Evolutionary conservation across 192 early-diverging fungal genomes (phyloP), one percentile per base, ranked within the genome.

Genomic region (Gonapodya prolifera): DNA sequence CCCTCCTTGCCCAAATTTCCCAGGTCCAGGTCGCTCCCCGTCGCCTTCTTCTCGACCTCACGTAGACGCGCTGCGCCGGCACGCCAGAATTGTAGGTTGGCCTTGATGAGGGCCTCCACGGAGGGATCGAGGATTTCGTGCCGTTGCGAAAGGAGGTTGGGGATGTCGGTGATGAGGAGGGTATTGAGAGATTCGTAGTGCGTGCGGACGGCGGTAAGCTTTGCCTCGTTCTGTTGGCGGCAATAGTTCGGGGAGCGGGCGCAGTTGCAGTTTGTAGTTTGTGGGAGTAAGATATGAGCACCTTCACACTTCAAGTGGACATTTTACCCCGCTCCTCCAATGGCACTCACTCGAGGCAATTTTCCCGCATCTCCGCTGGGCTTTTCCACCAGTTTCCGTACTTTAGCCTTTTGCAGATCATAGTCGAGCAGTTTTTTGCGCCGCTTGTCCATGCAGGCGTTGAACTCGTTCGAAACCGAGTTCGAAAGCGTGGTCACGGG

Each of bases 61-160:
- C 92, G 89, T 79, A 98, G 86, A 77, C 89, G 87, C 33, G 91
- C 86, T 75, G 90, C 90, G 70, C 93, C 93, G 36, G 89, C 87
- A 81, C 92, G 92, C 76, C 93, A 92, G 85, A 98, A 98, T 77
- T 89, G 86, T n/a, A 96, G 81, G 81, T 99, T 96, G 18, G 91
- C 87, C 84, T 96, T 96, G 75, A 98, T 92, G 32, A 99, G 84
- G 2, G 96, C 97, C 80, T 98, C 96, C 80, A 99, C 96, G 29
- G 94, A 94, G 0, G 98, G 98, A 33, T 98, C 95, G 70, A 98
- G 83, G 78, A 95, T 96, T 1, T 93, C 92, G 0, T 98, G 91
- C 34, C 96, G 85, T 30, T 94, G 80, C 69, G 94, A 93, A 69
- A 99, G 90, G 0, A 98, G 87, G 81, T 91, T 92, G 13, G 98